Evolutionary conservation across 2,329 filamentous ascomycete genomes (phyloP), one percentile per base, ranked within the genome.

Genomic region (Talaromyces pinophilus): DNA sequence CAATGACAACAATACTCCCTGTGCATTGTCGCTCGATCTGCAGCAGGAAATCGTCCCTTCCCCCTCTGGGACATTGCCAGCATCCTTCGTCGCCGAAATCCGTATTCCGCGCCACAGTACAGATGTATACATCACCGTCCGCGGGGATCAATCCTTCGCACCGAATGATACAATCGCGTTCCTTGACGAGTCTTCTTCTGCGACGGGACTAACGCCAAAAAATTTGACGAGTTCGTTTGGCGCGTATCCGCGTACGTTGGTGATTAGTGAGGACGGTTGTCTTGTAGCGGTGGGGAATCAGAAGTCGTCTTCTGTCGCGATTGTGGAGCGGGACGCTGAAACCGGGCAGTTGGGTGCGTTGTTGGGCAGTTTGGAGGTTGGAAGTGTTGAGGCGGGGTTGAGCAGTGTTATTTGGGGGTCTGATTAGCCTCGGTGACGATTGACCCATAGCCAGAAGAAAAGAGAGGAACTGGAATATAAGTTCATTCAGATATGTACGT

Each of bases 241-340:
- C 2, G 76, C 79, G 7, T 85, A 83, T 64, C 91, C 91, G 0
- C 84, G 91, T 25, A 88, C 90, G 48, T 90, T 92, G 75, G 85
- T 83, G 61, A 78, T 92, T 65, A 92, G 90, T 76, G 83, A 82
- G 68, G 84, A 83, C 11, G 90, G 90, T 0, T 83, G 83, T 64
- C 77, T 89, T 67, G 78, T 92, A 2, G 90, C 88, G 1, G 86
- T 92, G 33, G 89, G 84, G 0, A 82, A 90, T 69, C 89, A 92
- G 77, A 77, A 78, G 17, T 86, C 86, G 61, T 80, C 82, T 38
- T 85, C 84, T 35, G 86, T 92, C 1, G 86, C 85, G 6, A 77
- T 93, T 60, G 84, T 90, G 59, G 75, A 80, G 71, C 82, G 91
- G 5, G 83, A 92, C 76, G 78, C 83, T 1, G 68, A 74, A 64